Conservation (phyloP, 2,329 filamentous ascomycete species). For the Phyllachora maydis region DNA sequence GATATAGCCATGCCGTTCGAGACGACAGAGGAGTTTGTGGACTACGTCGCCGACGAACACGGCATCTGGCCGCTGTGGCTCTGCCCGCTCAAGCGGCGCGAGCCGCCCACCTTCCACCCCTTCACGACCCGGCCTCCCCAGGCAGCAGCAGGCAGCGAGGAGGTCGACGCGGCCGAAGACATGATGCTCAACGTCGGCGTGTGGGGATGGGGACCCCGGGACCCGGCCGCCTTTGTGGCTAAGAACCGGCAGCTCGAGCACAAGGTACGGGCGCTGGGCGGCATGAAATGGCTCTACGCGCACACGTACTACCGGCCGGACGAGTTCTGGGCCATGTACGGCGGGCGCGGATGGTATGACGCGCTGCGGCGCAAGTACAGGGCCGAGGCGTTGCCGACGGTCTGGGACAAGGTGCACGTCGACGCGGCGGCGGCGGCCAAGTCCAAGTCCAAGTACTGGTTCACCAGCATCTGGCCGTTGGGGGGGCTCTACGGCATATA, state of each 20-base stretch:
- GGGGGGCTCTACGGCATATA: conserved; percentile 38
- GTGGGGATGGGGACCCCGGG: conserved; percentile 54
- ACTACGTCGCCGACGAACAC: conserved; percentile 28
- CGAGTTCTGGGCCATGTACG: conserved; percentile 28
- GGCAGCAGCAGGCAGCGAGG: conserved; percentile 1
- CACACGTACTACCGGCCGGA: conserved; percentile 63
- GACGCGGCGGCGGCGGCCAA: conserved; percentile 9
- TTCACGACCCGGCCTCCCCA: conserved; percentile 15
- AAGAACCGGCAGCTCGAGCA: conserved; percentile 53
- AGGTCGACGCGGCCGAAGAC: conserved; percentile 6
- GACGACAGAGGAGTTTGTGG: conserved; percentile 28
- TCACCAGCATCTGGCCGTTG: conserved; percentile 30
- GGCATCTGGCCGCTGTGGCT: conserved; percentile 40
- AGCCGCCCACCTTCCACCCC: conserved; percentile 32
- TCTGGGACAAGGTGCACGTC: conserved; percentile 51
- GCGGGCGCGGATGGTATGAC: conserved; percentile 37
- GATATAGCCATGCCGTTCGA: conserved; percentile 39
- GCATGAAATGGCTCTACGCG: conserved; percentile 76
- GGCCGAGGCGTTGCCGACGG: conserved; percentile 38
- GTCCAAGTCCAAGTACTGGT: conserved; percentile 17
- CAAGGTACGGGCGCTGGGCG: conserved; percentile 47
- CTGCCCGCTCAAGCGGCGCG: conserved; percentile 28
- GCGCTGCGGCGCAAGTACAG: conserved; percentile 38
- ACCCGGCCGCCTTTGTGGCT: conserved; percentile 36
- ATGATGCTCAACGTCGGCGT: conserved; percentile 45